Evolutionary conservation across 371 early-diverging fungal genomes (phyloP), one percentile per base, ranked within the genome.

Genomic region (Haplosporangium sp.): DNA sequence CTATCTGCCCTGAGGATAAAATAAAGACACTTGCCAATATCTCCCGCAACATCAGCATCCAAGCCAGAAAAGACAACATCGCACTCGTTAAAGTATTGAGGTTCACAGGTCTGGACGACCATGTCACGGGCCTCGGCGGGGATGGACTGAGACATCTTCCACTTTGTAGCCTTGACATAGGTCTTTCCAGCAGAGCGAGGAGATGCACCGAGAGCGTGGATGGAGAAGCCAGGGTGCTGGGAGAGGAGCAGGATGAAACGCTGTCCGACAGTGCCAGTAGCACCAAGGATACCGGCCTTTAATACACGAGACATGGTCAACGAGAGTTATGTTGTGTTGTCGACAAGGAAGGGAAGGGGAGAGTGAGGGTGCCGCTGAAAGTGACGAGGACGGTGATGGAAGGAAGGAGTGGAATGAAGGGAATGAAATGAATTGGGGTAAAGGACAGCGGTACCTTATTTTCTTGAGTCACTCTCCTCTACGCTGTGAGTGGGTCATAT

Each of bases 201-300:
- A 16, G 95, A 95, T 42, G 99, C 99, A 60, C 99, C 98, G 41
- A 98, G 83, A 55, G 92, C 90, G 76, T 91, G 91, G 77, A 98
- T 90, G 51, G 84, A 84, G 77, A 98, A 96, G 64, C 86, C 83
- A 52, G 97, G 97, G 83, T 98, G 96, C 59, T 86, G 81, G 9
- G 91, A 89, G 55, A 98, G 89, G 55, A 98, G 87, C 53, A 92
- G 86, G 67, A 97, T 95, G 70, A 98, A 97, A n/a, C 98, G 92
- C 81, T 98, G 99, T 50, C 98, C 98, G 21, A 98, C 99, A n/a
- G 95, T 96, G 79, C 98, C 99, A 5, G 98, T 98, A 43, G 97
- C 97, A 73, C 98, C 98, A 59, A 98, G 93, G 65, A 98, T 91
- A 73, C 96, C 98, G 43, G 93, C 96, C 80, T 90, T 92, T 61